These are phyloP conservation scores for Neofusicoccum parvum DNA, from an alignment of 2,329 filamentous ascomycete genomes.

Conservation along the genomic window DNA sequence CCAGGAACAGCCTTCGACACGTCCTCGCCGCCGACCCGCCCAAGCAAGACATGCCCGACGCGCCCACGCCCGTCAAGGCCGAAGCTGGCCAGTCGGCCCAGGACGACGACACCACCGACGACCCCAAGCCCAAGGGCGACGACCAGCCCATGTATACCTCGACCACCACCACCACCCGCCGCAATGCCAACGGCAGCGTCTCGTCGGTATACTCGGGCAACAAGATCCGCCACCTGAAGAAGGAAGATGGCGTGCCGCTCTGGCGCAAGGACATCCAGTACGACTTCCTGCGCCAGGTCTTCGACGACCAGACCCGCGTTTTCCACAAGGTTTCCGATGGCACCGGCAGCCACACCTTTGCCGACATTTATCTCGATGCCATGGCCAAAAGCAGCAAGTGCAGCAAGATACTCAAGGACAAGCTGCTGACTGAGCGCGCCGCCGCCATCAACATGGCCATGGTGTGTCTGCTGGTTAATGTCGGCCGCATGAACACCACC, in stretches of 20 bases:
- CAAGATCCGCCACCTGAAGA: slow-evolving; percentile 84
- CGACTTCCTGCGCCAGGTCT: slow-evolving; percentile 79
- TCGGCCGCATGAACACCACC: slow-evolving; percentile 98
- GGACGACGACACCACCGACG: slow-evolving; percentile 35
- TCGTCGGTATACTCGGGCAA: slow-evolving; percentile 69
- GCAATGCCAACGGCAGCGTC: slow-evolving; percentile 66
- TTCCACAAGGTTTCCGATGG: slow-evolving; percentile 92
- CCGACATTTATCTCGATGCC: slow-evolving; percentile 95
- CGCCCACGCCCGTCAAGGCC: slow-evolving; percentile 27
- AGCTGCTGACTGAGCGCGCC: slow-evolving; percentile 86
- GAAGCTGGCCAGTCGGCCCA: slow-evolving; percentile 32
- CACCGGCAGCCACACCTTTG: slow-evolving; percentile 74
- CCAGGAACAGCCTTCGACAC: slow-evolving; percentile 42
- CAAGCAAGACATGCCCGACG: slow-evolving; percentile 31
- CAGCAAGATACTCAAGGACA: slow-evolving; percentile 96
- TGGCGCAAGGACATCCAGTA: slow-evolving; percentile 89
- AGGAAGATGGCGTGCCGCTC: slow-evolving; percentile 83
- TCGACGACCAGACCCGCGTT: slow-evolving; percentile 72
- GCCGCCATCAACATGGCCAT: slow-evolving; percentile 98
- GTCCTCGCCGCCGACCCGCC: slow-evolving; percentile 38
- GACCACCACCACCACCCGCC: slow-evolving; percentile 55
- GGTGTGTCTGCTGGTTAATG: slow-evolving; percentile 96
- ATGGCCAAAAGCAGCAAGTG: slow-evolving; percentile 99
- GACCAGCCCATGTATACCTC: slow-evolving; percentile 48
- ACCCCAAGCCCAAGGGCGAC: slow-evolving; percentile 32